Conservation (phyloP, 805 yeast species). For the Schwanniomyces yamadae region DNA sequence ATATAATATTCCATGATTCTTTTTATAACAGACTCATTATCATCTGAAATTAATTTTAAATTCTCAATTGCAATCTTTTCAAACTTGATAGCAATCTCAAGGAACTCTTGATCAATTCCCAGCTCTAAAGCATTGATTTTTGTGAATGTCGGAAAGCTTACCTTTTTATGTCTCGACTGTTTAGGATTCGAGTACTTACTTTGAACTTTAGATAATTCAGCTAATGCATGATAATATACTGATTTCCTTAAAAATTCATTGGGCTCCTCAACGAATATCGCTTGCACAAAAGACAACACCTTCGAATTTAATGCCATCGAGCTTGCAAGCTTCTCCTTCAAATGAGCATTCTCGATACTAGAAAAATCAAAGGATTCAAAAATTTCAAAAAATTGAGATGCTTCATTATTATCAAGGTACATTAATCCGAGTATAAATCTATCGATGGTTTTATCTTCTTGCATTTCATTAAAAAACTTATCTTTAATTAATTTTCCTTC, state of each 20-base stretch:
- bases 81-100: slow-evolving; percentile 22
- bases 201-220: slow-evolving; percentile 23
- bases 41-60: slow-evolving; percentile 8
- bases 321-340: slow-evolving; percentile 11
- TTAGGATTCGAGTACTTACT: slow-evolving; percentile 7
- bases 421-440: slow-evolving; percentile 35
- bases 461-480: slow-evolving; percentile 40
- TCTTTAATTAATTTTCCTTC: slow-evolving; percentile 43
- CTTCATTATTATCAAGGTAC: slow-evolving; percentile 28
- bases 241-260: slow-evolving; percentile 15
- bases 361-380: slow-evolving; percentile 24
- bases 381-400: slow-evolving; percentile 18
- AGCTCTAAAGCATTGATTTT: slow-evolving; percentile 1
- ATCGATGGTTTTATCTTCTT: slow-evolving; percentile 28
- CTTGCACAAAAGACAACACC: slow-evolving; percentile 20
- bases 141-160: slow-evolving; percentile 8
- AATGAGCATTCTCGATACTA: slow-evolving; percentile 8
- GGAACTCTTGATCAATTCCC: slow-evolving; percentile 14
- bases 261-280: slow-evolving; percentile 15
- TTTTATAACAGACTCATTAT: slow-evolving; percentile 2
- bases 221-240: slow-evolving; percentile 30
- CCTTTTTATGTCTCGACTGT: slow-evolving; percentile 6
- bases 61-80: slow-evolving; percentile 25
- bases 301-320: slow-evolving; percentile 14
- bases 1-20: slow-evolving; percentile 16